phyloP scores from a whole-genome alignment of 1,284 basidiomycete species.

The Heliocybe sulcata region DNA sequence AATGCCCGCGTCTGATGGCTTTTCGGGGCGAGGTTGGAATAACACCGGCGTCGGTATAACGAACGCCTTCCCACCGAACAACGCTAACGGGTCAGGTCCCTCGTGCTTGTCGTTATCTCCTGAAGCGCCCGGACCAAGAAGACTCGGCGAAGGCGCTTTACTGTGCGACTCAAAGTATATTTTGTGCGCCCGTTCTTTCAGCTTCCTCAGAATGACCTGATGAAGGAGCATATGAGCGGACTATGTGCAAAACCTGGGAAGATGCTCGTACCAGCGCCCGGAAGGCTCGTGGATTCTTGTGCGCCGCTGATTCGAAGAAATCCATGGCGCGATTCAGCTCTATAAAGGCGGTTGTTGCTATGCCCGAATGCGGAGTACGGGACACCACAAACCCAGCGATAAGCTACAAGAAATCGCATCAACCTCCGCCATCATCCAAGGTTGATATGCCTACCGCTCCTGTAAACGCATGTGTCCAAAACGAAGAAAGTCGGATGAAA shows the following conservation, averaged over 20 bases:
- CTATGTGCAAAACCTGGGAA: background rate
- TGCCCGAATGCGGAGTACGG: slow-evolving; percentile 13
- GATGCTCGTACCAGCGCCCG: slow-evolving; percentile 14
- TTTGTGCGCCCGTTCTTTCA: background rate
- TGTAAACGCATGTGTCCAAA: slow-evolving; percentile 17
- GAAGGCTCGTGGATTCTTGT: slow-evolving; percentile 14
- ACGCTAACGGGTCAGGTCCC: slow-evolving; percentile 9
- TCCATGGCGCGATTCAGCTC: slow-evolving; percentile 20
- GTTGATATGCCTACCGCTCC: slow-evolving; percentile 12
- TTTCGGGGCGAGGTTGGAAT: slow-evolving; percentile 10
- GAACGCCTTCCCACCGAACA: slow-evolving; percentile 11
- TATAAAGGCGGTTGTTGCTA: slow-evolving; percentile 19
- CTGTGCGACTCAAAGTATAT: background rate
- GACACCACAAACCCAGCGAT: slow-evolving; percentile 23
- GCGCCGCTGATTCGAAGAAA: slow-evolving; percentile 17
- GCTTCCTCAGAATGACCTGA: background rate
- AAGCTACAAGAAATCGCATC: slow-evolving; percentile 13
- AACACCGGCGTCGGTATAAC: background rate
- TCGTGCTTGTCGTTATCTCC: background rate
- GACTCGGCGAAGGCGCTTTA: background rate
- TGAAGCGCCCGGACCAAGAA: background rate
- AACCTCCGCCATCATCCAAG: background rate
- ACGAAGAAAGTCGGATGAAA: slow-evolving; percentile 13
- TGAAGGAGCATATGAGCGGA: background rate
- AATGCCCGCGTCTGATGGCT: background rate